phyloP scores from a whole-genome alignment of 345 rosid species.

The Sonneratia caseolaris region DNA sequence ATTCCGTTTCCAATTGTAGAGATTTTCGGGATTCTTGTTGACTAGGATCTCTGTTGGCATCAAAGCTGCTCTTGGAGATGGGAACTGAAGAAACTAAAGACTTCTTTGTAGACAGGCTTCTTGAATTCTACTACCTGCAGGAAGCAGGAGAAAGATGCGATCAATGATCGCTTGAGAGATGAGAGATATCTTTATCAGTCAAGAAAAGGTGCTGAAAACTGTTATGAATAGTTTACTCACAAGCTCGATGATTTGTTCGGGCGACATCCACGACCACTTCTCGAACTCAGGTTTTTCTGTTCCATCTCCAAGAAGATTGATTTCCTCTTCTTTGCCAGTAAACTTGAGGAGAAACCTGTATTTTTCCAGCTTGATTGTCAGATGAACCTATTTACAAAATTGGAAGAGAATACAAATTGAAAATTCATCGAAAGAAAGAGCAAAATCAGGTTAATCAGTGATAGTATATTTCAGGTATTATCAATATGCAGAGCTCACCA shows the following conservation, averaged over 20 bases:
- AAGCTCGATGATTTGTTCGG: slow-evolving; percentile 47
- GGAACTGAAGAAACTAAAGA: slow-evolving; percentile 44
- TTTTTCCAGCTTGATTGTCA: background rate
- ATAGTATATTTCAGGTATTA: background rate
- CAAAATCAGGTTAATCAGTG: background rate
- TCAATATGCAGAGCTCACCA: slow-evolving; percentile 42
- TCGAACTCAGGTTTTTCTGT: slow-evolving; percentile 88
- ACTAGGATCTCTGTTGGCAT: background rate
- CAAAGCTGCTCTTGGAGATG: slow-evolving; percentile 30
- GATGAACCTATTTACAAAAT: too few relatives aligned
- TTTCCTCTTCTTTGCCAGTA: slow-evolving; percentile 76
- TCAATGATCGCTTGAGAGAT: background rate
- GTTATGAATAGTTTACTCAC: slow-evolving; percentile 20
- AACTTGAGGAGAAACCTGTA: slow-evolving; percentile 73
- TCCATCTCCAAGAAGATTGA: slow-evolving; percentile 82
- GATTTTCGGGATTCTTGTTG: too few relatives aligned
- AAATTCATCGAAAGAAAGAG: background rate
- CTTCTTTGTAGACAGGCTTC: slow-evolving; percentile 83
- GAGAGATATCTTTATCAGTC: background rate
- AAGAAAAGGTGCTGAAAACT: background rate
- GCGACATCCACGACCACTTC: slow-evolving; percentile 73
- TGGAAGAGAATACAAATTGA: background rate
- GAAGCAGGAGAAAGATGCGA: background rate
- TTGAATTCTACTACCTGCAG: slow-evolving; percentile 84
- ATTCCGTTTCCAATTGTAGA: too few relatives aligned